Percentiles rank a stretch among this genome's conserved stretches.
Conservation (phyloP, 148 eudicot species). For the Beta vulgaris region DNA sequence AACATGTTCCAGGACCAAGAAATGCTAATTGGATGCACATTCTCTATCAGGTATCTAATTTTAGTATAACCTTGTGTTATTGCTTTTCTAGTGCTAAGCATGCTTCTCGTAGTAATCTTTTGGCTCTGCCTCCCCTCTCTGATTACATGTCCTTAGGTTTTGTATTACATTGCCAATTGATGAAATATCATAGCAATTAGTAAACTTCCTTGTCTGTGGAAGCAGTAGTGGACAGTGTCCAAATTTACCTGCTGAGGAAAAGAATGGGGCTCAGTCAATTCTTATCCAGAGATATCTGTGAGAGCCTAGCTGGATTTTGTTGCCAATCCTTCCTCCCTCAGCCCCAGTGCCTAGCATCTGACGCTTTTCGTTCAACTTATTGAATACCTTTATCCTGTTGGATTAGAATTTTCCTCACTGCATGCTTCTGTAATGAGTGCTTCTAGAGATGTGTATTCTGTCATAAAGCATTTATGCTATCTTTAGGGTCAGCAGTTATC, state of each 20-base stretch:
- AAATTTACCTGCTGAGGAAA: not conserved
- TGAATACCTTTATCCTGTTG: too few relatives aligned
- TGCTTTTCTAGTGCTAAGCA: not conserved
- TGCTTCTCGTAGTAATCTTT: not conserved
- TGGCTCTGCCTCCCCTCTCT: not conserved
- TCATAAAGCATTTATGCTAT: not conserved
- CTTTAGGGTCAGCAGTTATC: too few relatives aligned
- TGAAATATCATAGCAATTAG: not conserved
- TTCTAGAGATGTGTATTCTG: not conserved
- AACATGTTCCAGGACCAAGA: constrained; percentile 93
- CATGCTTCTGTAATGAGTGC: not conserved
- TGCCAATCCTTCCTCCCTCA: too few relatives aligned
- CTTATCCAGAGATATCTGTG: not conserved
- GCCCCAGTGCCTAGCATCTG: too few relatives aligned
- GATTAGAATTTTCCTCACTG: too few relatives aligned
- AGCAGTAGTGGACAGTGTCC: not conserved
- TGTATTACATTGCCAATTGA: not conserved
- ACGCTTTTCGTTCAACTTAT: too few relatives aligned
- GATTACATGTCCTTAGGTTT: not conserved
- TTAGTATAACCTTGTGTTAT: not conserved
- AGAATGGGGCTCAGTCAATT: not conserved
- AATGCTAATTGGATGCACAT: constrained; percentile 98
- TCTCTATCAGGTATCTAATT: constrained; percentile 68
- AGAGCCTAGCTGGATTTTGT: not conserved
- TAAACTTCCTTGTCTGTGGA: not conserved